Evolutionary conservation across 352 stramenopile genomes (phyloP), one percentile per base, ranked within the genome.

Genomic region (Pythium pectinolyticum): DNA sequence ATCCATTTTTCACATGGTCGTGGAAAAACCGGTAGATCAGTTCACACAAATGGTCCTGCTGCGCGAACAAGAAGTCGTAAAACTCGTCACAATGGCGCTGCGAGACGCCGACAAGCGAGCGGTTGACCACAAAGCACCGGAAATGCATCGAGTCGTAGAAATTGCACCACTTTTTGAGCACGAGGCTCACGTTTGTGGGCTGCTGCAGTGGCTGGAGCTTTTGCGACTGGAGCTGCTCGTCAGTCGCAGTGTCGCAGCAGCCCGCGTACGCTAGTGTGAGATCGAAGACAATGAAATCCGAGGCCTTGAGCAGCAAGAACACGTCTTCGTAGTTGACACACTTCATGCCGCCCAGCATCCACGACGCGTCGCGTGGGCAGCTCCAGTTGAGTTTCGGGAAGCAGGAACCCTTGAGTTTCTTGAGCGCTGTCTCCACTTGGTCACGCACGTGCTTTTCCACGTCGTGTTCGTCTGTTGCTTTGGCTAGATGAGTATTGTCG

Each of bases 301-400:
- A 94, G 9, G 81, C 55, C 62, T 96, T 90, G 30, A 96, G 75
- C 63, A 94, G 61, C 63, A 94, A 50, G 41, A 95, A 86, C 5
- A 94, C 77, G 73, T 96, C 87, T 27, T 94, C 87, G 54, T 92
- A 92, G 60, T 73, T 84, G 41, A 67, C 72, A 70, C 85, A 94
- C 66, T 91, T 78, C 52, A 94, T 77, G 25, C 82, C 75, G 25
- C 66, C 58, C 28, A 94, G 74, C 74, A 98, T 97, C 95, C 95
- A 99, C 43, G 82, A 81, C 28, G 94, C 91, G 72, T 99, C 95
- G 24, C 88, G 92, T 5, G 95, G 94, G 32, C 84, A 80, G 39
- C 87, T 98, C 94, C 94, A 99, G 69, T 98, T 98, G 53, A 97
- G 82, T 75, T 99, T 99, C 10, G 90, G 73, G 48, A 97, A 95